These are phyloP conservation scores for Leucogyrophana mollusca DNA, from an alignment of 768 basidiomycete species.

Conservation along the genomic window DNA sequence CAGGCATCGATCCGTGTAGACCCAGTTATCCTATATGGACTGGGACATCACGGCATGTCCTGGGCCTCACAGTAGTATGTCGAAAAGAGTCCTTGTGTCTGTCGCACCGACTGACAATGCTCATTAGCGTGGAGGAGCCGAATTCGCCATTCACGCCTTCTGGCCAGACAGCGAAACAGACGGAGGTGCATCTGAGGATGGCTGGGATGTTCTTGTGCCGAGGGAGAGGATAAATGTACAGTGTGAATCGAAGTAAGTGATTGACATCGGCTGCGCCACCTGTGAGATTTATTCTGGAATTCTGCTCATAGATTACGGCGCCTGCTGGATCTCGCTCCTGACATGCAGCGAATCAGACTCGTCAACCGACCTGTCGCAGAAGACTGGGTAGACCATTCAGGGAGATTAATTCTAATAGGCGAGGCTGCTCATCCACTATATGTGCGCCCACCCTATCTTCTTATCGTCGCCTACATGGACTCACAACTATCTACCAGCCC, in stretches of 20 bases:
- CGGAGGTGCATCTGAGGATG: conserved; percentile 18
- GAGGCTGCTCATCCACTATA: conserved; percentile 56
- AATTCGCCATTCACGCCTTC: conserved; percentile 35
- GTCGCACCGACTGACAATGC: background rate
- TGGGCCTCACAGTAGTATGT: conserved; percentile 17
- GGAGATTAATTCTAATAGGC: conserved; percentile 49
- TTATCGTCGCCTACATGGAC: background rate
- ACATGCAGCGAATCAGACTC: conserved; percentile 34
- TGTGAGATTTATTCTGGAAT: background rate
- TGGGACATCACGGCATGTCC: conserved; percentile 13
- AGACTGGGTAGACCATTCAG: conserved; percentile 45
- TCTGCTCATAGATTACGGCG: conserved; percentile 32
- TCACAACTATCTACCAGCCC: conserved; percentile 35
- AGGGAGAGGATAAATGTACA: conserved; percentile 30
- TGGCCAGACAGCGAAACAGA: conserved; percentile 34
- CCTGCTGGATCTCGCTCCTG: conserved; percentile 31
- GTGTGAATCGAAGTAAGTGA: conserved; percentile 34
- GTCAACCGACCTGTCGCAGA: conserved; percentile 35
- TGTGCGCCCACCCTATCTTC: conserved; percentile 28
- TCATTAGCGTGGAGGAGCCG: conserved; percentile 30
- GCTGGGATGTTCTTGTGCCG: conserved; percentile 34
- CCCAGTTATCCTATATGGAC: conserved; percentile 19
- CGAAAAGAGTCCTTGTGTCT: no score
- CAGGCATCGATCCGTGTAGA: conserved; percentile 11
- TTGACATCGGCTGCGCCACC: background rate